phyloP scores from a whole-genome alignment of 768 basidiomycete genomes.

The Tephrocybe sp. region DNA sequence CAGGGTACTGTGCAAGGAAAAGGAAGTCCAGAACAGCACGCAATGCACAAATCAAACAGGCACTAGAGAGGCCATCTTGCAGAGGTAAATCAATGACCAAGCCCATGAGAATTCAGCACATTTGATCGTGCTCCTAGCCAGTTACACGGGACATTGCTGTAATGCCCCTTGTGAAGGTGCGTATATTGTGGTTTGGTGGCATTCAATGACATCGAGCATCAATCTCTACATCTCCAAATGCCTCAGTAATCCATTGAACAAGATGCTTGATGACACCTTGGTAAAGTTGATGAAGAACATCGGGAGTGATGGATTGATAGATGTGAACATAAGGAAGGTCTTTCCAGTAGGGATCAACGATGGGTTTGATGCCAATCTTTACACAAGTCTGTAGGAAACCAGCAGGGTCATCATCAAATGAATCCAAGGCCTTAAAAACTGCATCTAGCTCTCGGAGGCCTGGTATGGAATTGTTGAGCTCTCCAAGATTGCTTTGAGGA shows the following conservation, averaged over 20 bases:
- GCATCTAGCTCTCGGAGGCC: conserved; percentile 10
- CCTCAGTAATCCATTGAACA: conserved; percentile 26
- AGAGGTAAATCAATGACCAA: conserved; percentile 26
- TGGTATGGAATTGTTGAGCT: conserved; percentile 3
- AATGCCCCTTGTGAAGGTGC: conserved; percentile 36
- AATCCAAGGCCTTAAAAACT: conserved; percentile 27
- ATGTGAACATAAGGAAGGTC: conserved; percentile 27
- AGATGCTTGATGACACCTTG: conserved; percentile 35
- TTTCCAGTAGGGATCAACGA: conserved; percentile 24
- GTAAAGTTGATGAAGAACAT: conserved; percentile 32
- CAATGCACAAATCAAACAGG: conserved; percentile 23
- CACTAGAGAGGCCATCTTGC: conserved; percentile 1
- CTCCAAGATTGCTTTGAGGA: conserved; percentile 18
- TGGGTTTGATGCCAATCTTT: conserved; percentile 23
- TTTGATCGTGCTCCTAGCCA: conserved; percentile 34
- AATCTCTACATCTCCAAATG: conserved; percentile 28
- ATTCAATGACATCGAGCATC: conserved; percentile 32
- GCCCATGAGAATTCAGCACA: conserved; percentile 30
- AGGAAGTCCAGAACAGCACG: conserved; percentile 38
- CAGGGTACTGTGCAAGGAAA: conserved; percentile 32
- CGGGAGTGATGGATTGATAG: conserved; percentile 24
- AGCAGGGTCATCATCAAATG: conserved; percentile 14
- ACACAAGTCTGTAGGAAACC: conserved; percentile 18
- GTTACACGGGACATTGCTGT: conserved; percentile 27
- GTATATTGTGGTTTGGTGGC: conserved; percentile 34